These are phyloP conservation scores for Rhinocladiella similis DNA, from an alignment of 2,329 filamentous ascomycete species.

Conservation along the genomic window DNA sequence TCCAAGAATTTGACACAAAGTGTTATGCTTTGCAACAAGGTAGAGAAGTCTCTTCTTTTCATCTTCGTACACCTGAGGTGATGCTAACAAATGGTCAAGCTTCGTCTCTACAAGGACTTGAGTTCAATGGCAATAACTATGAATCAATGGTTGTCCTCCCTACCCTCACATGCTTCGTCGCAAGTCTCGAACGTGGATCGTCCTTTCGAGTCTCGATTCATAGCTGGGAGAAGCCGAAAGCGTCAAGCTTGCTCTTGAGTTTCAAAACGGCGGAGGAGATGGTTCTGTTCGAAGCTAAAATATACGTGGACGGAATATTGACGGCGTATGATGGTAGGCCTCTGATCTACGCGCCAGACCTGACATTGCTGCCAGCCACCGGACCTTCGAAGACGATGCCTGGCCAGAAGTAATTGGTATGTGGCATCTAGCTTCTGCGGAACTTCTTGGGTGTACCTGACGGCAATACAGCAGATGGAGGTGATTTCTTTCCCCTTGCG, in stretches of 20 bases:
- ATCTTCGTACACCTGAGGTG: neutral
- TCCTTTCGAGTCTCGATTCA: conserved; percentile 74
- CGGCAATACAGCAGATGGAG: conserved; percentile 9
- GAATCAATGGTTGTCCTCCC: conserved; percentile 50
- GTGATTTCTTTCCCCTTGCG: conserved; percentile 1
- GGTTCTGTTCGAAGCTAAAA: conserved; percentile 63
- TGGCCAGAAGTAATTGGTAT: conserved; percentile 47
- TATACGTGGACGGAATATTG: conserved; percentile 68
- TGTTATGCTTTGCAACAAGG: conserved; percentile 64
- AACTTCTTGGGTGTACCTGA: conserved; percentile 4
- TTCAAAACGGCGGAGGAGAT: conserved; percentile 59
- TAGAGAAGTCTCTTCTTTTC: conserved; percentile 40
- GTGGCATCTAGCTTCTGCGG: neutral
- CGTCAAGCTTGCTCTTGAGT: conserved; percentile 58
- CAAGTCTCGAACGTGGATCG: conserved; percentile 58
- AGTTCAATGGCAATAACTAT: conserved; percentile 12
- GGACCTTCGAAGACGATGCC: conserved; percentile 24
- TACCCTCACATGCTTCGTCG: conserved; percentile 70
- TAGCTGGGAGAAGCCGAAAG: conserved; percentile 65
- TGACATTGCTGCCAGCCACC: conserved; percentile 2
- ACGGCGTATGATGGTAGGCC: conserved; percentile 54
- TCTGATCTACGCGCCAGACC: neutral
- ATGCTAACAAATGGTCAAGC: conserved; percentile 5
- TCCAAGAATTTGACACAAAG: conserved; percentile 79
- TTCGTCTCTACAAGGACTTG: neutral